These are phyloP conservation scores for Quercus aquifolioides DNA, from an alignment of 306 rosid species.

Conservation along the genomic window DNA sequence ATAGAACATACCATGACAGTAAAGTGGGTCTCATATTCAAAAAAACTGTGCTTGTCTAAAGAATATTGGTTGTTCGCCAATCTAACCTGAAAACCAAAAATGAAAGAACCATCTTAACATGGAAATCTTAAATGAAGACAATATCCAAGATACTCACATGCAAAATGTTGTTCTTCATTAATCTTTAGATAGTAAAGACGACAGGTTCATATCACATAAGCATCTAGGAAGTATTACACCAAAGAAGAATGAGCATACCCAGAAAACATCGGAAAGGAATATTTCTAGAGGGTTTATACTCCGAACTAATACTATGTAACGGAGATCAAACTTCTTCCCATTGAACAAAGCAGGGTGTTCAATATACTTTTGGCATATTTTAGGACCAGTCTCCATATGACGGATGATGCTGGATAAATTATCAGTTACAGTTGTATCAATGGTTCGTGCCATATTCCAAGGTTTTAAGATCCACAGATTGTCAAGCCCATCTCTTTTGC, in stretches of 20 bases:
- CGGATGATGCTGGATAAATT: conserved; percentile 73
- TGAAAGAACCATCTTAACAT: conserved; percentile 5
- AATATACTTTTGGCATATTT: conserved; percentile 95
- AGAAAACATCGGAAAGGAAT: conserved; percentile 81
- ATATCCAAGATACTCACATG: not conserved
- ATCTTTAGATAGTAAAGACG: not conserved
- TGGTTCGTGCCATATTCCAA: conserved; percentile 99
- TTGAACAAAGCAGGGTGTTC: conserved; percentile 84
- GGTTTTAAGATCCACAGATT: conserved; percentile 94
- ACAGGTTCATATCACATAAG: not conserved
- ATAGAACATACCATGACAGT: conserved; percentile 83
- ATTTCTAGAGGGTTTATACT: conserved; percentile 78
- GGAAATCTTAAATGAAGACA: conserved; percentile 11
- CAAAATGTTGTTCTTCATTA: not conserved
- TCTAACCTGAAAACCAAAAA: conserved; percentile 65
- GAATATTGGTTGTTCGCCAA: conserved; percentile 87
- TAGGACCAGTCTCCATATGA: conserved; percentile 96
- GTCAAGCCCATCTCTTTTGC: conserved; percentile 66
- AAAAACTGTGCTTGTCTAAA: conserved; percentile 68
- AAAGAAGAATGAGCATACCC: conserved; percentile 57
- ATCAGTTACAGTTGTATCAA: conserved; percentile 89
- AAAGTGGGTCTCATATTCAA: conserved; percentile 96
- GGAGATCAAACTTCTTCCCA: conserved; percentile 88
- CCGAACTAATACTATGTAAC: conserved; percentile 79
- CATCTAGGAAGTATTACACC: not conserved